Base-by-base conservation (phyloP, 192 early-diverging fungal species). In the Dispira simplex region DNA sequence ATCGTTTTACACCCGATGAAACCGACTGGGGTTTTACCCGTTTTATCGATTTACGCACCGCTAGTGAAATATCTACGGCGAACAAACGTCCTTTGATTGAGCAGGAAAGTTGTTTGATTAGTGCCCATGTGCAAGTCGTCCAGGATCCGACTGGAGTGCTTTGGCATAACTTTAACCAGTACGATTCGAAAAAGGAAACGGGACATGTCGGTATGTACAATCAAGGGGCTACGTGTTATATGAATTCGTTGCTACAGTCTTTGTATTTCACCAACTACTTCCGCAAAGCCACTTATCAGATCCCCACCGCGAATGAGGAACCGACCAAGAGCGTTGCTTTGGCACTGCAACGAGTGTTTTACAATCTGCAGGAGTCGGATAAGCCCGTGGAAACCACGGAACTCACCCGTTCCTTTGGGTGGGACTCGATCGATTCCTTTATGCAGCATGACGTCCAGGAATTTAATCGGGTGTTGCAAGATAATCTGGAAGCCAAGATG, bases 371-470 rank as follows among this genome's bases (percentile, higher is more conserved):
- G 60, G 79, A 78, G 46, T 81, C 76, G 32, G 65, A 77, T 44
- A 67, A 73, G 23, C 71, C 93, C 8, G 91, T 98, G 45, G 90
- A 83, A 39, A 99, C 97, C 2, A 92, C 81, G 3, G 97, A 97
- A 75, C 76, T 99, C 66, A 99, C 97, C 49, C 87, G 88, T 71
- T 94, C 92, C 0, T 99, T 99, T 83, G 97, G 97, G 27, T 99
- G 97, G 97, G 88, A 95, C 71, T 87, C 92, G 13, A 62, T 86
- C 44, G 97, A 97, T 44, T 85, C 90, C 23, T 99, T 97, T 66
- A 87, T 84, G 81, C 95, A 99, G 77, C 97, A 99, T 68, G 97
- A 99, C 74, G 89, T 97, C n/a, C 93, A 97, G 70, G 95, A 97
- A 71, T 94, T 99, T 68, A 95, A 95, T 73, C 81, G 97, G 53